Evolutionary conservation across 2,329 filamentous ascomycete genomes (phyloP).

Genomic region (Pseudogymnoascus sp.): DNA sequence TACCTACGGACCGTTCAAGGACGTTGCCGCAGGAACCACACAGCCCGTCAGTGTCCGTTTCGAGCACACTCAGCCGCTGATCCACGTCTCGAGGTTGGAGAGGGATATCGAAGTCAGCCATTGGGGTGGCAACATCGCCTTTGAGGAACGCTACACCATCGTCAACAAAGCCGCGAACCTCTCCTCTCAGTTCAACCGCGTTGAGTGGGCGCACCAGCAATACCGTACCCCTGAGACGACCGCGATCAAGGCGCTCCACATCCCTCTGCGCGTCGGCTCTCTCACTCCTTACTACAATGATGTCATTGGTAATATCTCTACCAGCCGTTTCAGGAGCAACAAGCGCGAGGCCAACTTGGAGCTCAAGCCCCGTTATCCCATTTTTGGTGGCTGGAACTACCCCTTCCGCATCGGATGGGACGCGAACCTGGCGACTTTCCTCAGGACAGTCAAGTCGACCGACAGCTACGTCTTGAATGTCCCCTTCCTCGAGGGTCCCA

Average conservation of each 20-base stretch:
- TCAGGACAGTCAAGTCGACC: constrained; percentile 53
- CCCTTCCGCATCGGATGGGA: constrained; percentile 97
- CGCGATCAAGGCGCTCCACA: constrained; percentile 72
- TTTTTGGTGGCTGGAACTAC: constrained; percentile 98
- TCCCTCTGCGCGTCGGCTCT: constrained; percentile 72
- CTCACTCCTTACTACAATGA: constrained; percentile 90
- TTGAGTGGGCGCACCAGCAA: constrained; percentile 62
- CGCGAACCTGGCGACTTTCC: constrained; percentile 66
- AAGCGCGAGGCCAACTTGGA: constrained; percentile 75
- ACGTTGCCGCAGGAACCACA: constrained; percentile 67
- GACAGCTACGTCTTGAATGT: constrained; percentile 80
- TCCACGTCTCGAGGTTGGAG: constrained; percentile 69
- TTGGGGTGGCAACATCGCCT: constrained; percentile 94
- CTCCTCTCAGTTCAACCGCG: constrained; percentile 62
- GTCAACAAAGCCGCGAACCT: constrained; percentile 79
- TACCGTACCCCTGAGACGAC: constrained; percentile 71
- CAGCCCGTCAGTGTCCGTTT: constrained; percentile 75
- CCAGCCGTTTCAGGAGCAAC: constrained; percentile 74
- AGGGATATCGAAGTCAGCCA: constrained; percentile 93
- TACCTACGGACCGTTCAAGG: constrained; percentile 82
- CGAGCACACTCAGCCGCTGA: constrained; percentile 89
- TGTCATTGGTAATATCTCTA: constrained; percentile 94
- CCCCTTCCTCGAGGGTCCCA: constrained; percentile 88
- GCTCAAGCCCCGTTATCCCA: constrained; percentile 86
- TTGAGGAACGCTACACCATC: constrained; percentile 88